Evolutionary conservation across 2,329 filamentous ascomycete genomes (phyloP).

Genomic region (Neofusicoccum sp.): DNA sequence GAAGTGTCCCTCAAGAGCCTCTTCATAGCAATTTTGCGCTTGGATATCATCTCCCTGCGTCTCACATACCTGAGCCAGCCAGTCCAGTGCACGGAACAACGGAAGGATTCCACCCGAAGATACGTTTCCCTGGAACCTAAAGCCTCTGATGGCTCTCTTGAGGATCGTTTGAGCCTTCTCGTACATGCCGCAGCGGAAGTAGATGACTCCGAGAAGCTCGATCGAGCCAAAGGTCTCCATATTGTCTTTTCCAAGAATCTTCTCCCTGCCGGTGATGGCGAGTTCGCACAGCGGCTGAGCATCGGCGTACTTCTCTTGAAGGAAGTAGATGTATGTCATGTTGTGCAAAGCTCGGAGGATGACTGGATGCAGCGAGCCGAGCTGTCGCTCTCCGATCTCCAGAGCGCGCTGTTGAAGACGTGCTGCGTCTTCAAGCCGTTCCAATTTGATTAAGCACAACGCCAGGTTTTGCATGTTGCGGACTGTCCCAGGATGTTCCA

Average conservation of each 20-base stretch:
- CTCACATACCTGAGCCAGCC: not conserved
- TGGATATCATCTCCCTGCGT: not conserved
- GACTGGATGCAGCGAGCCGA: not conserved
- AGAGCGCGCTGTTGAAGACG: not conserved
- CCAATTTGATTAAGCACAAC: not conserved
- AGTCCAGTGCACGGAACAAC: not conserved
- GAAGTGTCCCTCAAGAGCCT: not conserved
- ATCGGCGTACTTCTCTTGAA: not conserved
- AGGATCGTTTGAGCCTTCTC: not conserved
- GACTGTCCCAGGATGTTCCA: not conserved
- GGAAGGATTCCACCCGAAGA: not conserved
- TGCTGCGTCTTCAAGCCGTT: not conserved
- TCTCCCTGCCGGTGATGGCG: slow-evolving; percentile 35
- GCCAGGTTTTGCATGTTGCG: not conserved
- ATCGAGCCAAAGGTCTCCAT: not conserved
- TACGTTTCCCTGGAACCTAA: not conserved
- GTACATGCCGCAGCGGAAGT: not conserved
- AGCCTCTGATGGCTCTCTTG: not conserved
- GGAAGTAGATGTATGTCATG: not conserved
- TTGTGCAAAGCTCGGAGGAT: not conserved
- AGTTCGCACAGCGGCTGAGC: not conserved
- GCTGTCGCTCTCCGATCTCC: not conserved
- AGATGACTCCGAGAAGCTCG: not conserved
- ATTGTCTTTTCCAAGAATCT: slow-evolving; percentile 32
- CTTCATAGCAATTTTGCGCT: not conserved